Evolutionary conservation across 305 asterid species (phyloP).

Genomic region (Plantago lanceolata): DNA sequence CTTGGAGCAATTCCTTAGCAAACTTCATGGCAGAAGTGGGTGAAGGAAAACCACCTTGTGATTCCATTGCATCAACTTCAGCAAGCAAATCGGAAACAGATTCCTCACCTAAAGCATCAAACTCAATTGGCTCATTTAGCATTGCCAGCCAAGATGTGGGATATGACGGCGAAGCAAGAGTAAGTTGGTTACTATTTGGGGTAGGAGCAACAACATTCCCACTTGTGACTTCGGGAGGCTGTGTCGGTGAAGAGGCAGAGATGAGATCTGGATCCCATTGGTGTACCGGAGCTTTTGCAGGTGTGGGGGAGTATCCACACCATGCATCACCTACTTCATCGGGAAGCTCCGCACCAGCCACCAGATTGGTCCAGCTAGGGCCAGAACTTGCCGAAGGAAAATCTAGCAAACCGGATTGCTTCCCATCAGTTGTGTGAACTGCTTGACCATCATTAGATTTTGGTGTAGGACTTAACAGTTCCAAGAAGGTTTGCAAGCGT

Average conservation of each 20-base stretch:
- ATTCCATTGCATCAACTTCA: conserved; percentile 90
- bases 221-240: conserved; percentile 38
- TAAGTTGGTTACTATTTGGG: conserved; percentile 28
- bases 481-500: conserved; percentile 36
- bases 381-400: conserved; percentile 39
- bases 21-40: conserved; percentile 76
- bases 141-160: conserved; percentile 47
- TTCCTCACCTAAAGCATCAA: conserved; percentile 68
- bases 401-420: conserved; percentile 33
- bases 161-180: conserved; percentile 38
- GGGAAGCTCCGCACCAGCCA: conserved; percentile 41
- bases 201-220: conserved; percentile 31
- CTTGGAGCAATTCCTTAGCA: conserved; percentile 61
- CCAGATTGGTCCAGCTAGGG: conserved; percentile 47
- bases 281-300: conserved; percentile 40
- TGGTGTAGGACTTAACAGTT: conserved; percentile 51
- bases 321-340: conserved; percentile 57
- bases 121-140: conserved; percentile 57
- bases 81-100: conserved; percentile 70
- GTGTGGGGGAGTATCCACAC: conserved; percentile 59
- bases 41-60: conserved; percentile 63
- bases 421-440: conserved; percentile 36
- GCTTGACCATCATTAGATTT: conserved; percentile 31
- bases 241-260: conserved; percentile 38
- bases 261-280: conserved; percentile 49